Evolutionary conservation across 345 rosid genomes (phyloP).

Genomic region (Lepidium sativum): DNA sequence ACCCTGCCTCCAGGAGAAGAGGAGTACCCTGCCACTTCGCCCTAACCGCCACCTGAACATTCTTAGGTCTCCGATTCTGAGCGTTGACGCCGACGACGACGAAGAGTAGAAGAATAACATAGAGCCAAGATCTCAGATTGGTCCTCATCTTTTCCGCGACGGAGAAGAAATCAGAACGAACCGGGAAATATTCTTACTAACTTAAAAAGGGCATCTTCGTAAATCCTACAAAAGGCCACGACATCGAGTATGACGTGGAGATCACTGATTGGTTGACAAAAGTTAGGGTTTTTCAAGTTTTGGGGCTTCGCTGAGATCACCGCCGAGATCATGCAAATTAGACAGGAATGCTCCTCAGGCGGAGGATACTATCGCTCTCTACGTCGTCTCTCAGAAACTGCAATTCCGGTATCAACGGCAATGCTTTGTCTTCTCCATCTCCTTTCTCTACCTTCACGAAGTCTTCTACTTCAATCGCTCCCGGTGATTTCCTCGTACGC

Average conservation of each 20-base stretch:
- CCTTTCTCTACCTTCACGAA: slow-evolving; percentile 1
- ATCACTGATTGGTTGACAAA: neutral
- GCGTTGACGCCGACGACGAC: slow-evolving; percentile 37
- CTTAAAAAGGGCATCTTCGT: slow-evolving; percentile 3
- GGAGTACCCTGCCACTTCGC: slow-evolving; percentile 98
- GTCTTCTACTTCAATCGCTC: slow-evolving; percentile 1
- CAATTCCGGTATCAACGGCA: neutral
- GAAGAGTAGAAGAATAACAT: slow-evolving; percentile 30
- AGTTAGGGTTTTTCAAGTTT: slow-evolving; percentile 12
- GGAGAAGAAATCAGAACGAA: slow-evolving; percentile 11
- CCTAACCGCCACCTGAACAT: slow-evolving; percentile 76
- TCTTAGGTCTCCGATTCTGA: slow-evolving; percentile 64
- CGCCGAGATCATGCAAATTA: slow-evolving; percentile 26
- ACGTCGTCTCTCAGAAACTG: slow-evolving; percentile 19
- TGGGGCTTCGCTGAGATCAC: slow-evolving; percentile 10
- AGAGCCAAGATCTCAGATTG: slow-evolving; percentile 50
- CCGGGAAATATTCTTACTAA: slow-evolving; percentile 7
- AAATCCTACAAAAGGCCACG: slow-evolving; percentile 8
- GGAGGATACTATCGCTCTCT: slow-evolving; percentile 27
- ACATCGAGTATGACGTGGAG: slow-evolving; percentile 13
- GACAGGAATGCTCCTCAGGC: slow-evolving; percentile 28
- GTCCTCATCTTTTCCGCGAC: slow-evolving; percentile 36
- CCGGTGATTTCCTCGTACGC: slow-evolving; percentile 30
- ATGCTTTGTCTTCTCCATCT: neutral
- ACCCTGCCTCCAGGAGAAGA: slow-evolving; percentile 94